Conservation (phyloP, 2,329 filamentous ascomycete genomes). For the Botrytis squamosa region DNA sequence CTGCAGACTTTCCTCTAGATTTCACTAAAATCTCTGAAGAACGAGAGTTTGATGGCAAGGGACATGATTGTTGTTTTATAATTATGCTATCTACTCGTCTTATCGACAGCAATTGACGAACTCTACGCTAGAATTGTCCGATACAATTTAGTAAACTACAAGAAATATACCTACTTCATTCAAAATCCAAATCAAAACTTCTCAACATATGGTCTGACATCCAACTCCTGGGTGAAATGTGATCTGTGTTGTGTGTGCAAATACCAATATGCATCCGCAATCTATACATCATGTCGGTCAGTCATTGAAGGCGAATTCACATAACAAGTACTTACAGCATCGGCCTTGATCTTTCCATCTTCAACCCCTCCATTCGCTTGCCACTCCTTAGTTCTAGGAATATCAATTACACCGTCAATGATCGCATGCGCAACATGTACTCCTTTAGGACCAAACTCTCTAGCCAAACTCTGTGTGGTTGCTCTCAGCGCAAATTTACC, state of each 20-base stretch:
- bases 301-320: background rate
- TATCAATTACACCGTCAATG: conserved; percentile 84
- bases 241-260: conserved; percentile 78
- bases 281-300: conserved; percentile 49
- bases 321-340: conserved; percentile 58
- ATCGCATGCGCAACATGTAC: conserved; percentile 81
- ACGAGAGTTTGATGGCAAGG: conserved; percentile 83
- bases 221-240: conserved; percentile 78
- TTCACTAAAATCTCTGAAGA: conserved; percentile 54
- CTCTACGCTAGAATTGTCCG: background rate
- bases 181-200: conserved; percentile 52
- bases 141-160: background rate
- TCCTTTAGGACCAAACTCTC: conserved; percentile 81
- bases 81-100: background rate
- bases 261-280: conserved; percentile 78
- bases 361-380: conserved; percentile 47
- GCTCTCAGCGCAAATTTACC: conserved; percentile 79
- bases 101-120: background rate
- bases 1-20: conserved; percentile 77
- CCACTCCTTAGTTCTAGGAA: conserved; percentile 62
- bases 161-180: background rate
- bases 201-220: conserved; percentile 77
- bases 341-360: conserved; percentile 67
- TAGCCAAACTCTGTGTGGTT: conserved; percentile 70
- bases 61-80: conserved; percentile 50